Conservation (phyloP, 2,329 filamentous ascomycete species). For the Ophiostoma himal-ulmi region DNA sequence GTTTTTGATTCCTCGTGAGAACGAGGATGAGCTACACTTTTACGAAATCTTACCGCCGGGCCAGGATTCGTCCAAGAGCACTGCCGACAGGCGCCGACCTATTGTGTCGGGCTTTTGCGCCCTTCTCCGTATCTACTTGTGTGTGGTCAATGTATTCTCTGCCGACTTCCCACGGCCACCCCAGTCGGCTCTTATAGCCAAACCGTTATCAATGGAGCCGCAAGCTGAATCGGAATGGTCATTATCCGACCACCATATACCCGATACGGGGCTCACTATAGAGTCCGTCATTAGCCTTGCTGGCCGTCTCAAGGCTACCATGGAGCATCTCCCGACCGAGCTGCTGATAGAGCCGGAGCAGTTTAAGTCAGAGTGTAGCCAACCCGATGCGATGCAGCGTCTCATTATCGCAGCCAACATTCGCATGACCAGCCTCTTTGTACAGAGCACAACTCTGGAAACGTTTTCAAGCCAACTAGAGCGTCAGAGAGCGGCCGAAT, state of each 20-base stretch:
- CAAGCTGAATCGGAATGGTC: not conserved
- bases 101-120: not conserved
- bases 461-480: not conserved
- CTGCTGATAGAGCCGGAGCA: not conserved
- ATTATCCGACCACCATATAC: not conserved
- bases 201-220: not conserved
- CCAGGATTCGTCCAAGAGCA: not conserved
- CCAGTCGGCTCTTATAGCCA: not conserved
- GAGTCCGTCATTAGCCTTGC: not conserved
- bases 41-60: not conserved
- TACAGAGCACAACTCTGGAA: not conserved
- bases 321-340: not conserved
- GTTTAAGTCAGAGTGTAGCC: not conserved
- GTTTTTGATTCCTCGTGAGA: not conserved
- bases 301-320: not conserved
- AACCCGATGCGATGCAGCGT: not conserved
- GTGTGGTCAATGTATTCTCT: not conserved
- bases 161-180: not conserved
- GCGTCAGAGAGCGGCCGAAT: not conserved
- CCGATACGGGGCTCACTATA: not conserved
- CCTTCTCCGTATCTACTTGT: not conserved
- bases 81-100: not conserved
- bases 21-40: not conserved
- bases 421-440: not conserved
- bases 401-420: not conserved